A percentile compares a stretch with the other conserved stretches of the same genome.
Evolutionary conservation across 257 asterid species (phyloP).

Genomic region (Lavandula angustifolia): DNA sequence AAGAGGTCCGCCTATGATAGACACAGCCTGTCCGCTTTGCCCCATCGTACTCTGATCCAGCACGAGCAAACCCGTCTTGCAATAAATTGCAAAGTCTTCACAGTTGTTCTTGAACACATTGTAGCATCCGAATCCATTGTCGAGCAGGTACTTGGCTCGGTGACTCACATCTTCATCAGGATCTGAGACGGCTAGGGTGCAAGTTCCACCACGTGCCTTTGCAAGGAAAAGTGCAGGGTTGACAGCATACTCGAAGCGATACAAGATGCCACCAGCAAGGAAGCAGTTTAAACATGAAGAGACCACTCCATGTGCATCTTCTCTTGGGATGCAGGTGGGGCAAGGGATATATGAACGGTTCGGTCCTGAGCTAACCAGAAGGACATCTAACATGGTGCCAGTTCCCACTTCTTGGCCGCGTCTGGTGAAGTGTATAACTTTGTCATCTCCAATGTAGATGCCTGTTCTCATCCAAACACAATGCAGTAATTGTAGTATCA

Average conservation of each 20-base stretch:
- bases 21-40: constrained; percentile 89
- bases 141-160: constrained; percentile 78
- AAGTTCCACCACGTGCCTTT: constrained; percentile 95
- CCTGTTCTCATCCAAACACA: constrained; percentile 46
- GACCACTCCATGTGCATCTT: constrained; percentile 78
- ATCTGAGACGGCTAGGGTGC: constrained; percentile 81
- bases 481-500: not conserved
- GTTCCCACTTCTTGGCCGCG: constrained; percentile 97
- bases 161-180: constrained; percentile 52
- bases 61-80: constrained; percentile 90
- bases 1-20: constrained; percentile 83
- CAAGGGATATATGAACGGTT: constrained; percentile 57
- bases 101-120: constrained; percentile 86
- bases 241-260: constrained; percentile 82
- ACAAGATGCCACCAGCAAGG: constrained; percentile 85
- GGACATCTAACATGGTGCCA: constrained; percentile 67
- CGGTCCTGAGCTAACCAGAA: constrained; percentile 82
- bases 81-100: constrained; percentile 91
- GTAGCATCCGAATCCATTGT: constrained; percentile 86
- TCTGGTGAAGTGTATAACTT: constrained; percentile 85
- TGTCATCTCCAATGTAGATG: constrained; percentile 73
- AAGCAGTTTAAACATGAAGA: constrained; percentile 83
- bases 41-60: constrained; percentile 73
- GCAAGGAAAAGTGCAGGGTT: constrained; percentile 75
- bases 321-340: constrained; percentile 55